These are phyloP conservation scores for Malus hybrid DNA, from an alignment of 331 rosid genomes.

Conservation along the genomic window DNA sequence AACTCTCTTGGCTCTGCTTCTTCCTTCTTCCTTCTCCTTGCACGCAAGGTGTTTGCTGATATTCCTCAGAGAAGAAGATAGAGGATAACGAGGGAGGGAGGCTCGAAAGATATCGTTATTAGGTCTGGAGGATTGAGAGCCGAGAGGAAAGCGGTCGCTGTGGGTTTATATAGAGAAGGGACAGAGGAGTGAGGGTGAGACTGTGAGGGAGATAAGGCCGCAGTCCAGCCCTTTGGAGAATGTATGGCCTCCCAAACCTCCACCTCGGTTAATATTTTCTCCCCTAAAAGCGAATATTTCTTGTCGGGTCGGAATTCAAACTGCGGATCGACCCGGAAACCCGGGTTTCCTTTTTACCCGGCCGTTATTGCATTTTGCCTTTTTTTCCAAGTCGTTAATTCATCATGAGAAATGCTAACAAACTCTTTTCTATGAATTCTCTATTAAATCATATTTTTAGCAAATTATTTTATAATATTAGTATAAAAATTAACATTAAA, in stretches of 20 bases:
- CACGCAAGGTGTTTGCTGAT: constrained; percentile 5
- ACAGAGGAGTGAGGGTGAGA: constrained; percentile 7
- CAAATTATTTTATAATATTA: too few species aligned
- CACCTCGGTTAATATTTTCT: constrained; percentile 28
- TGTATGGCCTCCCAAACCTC: constrained; percentile 58
- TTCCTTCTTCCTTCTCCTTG: not conserved
- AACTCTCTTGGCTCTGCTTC: not conserved
- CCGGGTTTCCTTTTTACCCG: not conserved
- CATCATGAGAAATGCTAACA: too few species aligned
- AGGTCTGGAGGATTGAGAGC: not conserved
- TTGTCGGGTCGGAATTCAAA: not conserved
- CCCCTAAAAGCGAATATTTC: not conserved
- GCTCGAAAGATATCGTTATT: not conserved
- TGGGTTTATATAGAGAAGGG: not conserved
- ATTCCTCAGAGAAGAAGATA: not conserved
- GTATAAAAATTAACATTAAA: rapidly evolving
- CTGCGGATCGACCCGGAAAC: not conserved
- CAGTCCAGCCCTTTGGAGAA: not conserved
- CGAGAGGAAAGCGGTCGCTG: not conserved
- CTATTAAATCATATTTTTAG: too few species aligned
- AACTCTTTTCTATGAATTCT: too few species aligned
- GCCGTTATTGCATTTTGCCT: not conserved
- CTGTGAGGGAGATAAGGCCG: constrained; percentile 25
- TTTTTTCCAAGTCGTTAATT: too few species aligned
- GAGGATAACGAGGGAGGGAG: not conserved